These are phyloP conservation scores for Arachis monticola DNA, from an alignment of 331 rosid species.

Conservation along the genomic window DNA sequence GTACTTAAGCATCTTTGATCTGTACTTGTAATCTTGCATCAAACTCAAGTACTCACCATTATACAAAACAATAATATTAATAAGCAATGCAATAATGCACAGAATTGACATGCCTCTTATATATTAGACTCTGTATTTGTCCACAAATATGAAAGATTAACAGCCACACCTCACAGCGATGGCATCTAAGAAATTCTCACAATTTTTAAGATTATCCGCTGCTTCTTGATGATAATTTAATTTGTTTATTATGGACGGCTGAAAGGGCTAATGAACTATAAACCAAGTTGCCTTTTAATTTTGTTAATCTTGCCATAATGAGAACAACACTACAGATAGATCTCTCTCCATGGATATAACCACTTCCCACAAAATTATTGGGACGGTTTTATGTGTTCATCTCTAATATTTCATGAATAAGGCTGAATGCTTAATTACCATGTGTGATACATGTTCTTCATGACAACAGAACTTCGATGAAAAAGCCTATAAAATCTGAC, in stretches of 20 bases:
- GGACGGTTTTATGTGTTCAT: no score
- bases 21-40: background rate
- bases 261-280: conserved; percentile 3
- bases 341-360: background rate
- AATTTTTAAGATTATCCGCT: conserved; percentile 37
- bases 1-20: conserved; percentile 2
- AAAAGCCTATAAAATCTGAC: background rate
- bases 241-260: conserved; percentile 42
- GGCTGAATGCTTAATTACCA: background rate
- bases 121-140: conserved; percentile 19
- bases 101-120: background rate
- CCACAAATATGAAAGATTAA: conserved; percentile 30
- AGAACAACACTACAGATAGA: background rate
- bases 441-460: background rate
- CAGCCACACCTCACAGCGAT: conserved; percentile 4
- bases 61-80: background rate
- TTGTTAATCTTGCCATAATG: conserved; percentile 15
- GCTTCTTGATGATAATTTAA: no score
- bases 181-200: background rate
- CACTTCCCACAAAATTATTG: no score
- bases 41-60: background rate
- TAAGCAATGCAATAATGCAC: background rate
- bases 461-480: background rate
- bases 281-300: conserved; percentile 13
- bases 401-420: no score